Evolutionary conservation across 2,329 filamentous ascomycete species (phyloP), one percentile per base, ranked within the genome.

Genomic region (Beauveria bassiana): DNA sequence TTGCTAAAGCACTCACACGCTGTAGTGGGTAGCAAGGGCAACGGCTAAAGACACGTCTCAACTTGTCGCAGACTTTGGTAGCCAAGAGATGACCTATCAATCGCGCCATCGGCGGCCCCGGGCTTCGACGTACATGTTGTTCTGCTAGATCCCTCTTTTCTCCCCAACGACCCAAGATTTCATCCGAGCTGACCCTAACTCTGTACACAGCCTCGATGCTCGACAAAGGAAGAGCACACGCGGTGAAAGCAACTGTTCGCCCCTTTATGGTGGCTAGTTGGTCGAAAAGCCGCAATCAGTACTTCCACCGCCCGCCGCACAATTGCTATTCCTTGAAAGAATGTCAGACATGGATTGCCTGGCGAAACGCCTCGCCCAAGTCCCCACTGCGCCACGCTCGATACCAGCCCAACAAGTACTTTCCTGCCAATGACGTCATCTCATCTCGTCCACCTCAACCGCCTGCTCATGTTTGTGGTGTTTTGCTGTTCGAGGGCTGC

Each of bases 301-400:
- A 16, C 34, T 38, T 38, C 12, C 12, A 38, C 12, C 12, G 34
- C 34, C 34, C 6, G 34, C 34, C 34, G 14, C 14, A 6, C 34
- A 38, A 38, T 31, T 43, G 42, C 42, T 20, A 22, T 22, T 22
- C 22, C 22, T 18, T 20, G n/a, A 24, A 14, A 34, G n/a, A 38
- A 12, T 14, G n/a, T 5, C 14, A 42, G 16, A 38, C 14, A 38
- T 28, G 28, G 38, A 47, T 10, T 45, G 46, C 45, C 45, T 38
- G 9, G 34, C 38, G 38, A 42, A 45, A 45, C 24, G 46, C 46
- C 55, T 26, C 24, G 38, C 46, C 45, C 47, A 51, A 38, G 10
- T 42, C 47, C 57, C 57, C 57, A 52, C 57, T 59, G 57, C 47
- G 57, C 47, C 57, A 59, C 57, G 45, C 57, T 52, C 38, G 46